Conservation (phyloP, 306 rosid genomes). For the Gillenia trifoliata region DNA sequence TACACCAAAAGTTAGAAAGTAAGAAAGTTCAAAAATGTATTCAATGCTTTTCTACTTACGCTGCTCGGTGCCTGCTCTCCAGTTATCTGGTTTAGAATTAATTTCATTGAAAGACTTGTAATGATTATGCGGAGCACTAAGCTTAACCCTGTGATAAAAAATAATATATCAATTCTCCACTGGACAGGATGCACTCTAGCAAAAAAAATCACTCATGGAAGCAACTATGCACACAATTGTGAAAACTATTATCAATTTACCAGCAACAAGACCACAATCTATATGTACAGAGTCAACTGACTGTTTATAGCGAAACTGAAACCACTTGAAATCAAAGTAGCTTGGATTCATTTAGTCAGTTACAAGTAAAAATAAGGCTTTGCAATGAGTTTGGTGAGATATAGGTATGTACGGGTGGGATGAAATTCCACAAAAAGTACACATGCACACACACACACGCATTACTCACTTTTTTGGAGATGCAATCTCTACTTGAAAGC, state of each 20-base stretch:
- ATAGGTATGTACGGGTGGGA: conserved; percentile 13
- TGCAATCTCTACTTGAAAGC: conserved; percentile 35
- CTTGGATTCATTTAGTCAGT: conserved; percentile 6
- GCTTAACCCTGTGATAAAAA: conserved; percentile 37
- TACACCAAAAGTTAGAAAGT: not conserved
- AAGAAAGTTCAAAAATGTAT: not conserved
- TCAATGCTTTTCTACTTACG: conserved; percentile 38
- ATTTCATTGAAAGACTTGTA: conserved; percentile 23
- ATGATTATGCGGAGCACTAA: conserved; percentile 26
- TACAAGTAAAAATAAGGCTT: conserved; percentile 4
- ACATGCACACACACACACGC: conserved; percentile 3
- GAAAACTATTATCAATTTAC: not conserved
- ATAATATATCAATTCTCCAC: conserved; percentile 20
- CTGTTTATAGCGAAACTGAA: not conserved
- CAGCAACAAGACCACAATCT: conserved; percentile 1
- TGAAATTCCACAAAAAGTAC: conserved; percentile 6
- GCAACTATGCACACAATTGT: not conserved
- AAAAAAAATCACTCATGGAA: conserved; percentile 12
- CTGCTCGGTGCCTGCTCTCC: conserved; percentile 39
- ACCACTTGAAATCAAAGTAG: conserved; percentile 14
- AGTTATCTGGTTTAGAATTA: conserved; percentile 24
- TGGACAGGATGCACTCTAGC: not conserved
- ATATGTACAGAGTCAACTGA: not conserved
- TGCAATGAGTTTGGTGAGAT: not conserved
- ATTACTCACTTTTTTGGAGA: conserved; percentile 59